Conservation (phyloP, 106 monocot genomes). For the Narthecium ossifragum region DNA sequence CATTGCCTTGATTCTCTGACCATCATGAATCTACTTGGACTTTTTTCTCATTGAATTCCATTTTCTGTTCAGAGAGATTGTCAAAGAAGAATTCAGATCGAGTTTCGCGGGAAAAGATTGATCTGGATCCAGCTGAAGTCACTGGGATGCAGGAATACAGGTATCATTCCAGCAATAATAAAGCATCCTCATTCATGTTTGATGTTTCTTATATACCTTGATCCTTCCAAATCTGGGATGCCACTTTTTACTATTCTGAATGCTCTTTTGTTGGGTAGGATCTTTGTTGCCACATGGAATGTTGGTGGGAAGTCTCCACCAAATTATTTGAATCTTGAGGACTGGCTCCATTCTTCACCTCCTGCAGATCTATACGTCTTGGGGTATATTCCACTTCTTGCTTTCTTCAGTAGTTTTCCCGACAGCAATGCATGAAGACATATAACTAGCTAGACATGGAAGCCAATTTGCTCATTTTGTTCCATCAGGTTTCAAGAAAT, state of each 20-base stretch:
- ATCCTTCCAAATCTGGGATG: background rate
- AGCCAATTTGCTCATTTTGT: background rate
- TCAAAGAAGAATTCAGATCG: conserved; percentile 36
- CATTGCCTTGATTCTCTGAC: no score
- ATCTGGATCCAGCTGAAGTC: conserved; percentile 45
- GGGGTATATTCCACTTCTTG: conserved; percentile 41
- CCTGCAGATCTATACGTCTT: conserved; percentile 76
- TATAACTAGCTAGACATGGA: background rate
- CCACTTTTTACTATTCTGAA: background rate
- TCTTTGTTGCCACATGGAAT: conserved; percentile 75
- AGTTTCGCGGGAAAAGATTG: conserved; percentile 31
- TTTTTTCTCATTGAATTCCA: background rate
- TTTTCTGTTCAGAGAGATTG: conserved; percentile 35
- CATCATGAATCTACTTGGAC: background rate
- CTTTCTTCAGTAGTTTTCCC: no score
- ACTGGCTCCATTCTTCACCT: conserved; percentile 73
- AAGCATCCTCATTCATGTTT: conserved; percentile 5
- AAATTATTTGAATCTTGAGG: conserved; percentile 55
- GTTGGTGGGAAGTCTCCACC: conserved; percentile 79
- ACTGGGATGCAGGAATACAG: conserved; percentile 64
- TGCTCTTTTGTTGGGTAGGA: conserved; percentile 18
- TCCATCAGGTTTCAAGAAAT: conserved; percentile 11
- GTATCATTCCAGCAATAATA: no score
- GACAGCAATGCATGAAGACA: no score
- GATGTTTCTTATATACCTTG: background rate